These are phyloP conservation scores for Neoboletus subvelutipes DNA, from an alignment of 768 basidiomycete species.

Conservation along the genomic window DNA sequence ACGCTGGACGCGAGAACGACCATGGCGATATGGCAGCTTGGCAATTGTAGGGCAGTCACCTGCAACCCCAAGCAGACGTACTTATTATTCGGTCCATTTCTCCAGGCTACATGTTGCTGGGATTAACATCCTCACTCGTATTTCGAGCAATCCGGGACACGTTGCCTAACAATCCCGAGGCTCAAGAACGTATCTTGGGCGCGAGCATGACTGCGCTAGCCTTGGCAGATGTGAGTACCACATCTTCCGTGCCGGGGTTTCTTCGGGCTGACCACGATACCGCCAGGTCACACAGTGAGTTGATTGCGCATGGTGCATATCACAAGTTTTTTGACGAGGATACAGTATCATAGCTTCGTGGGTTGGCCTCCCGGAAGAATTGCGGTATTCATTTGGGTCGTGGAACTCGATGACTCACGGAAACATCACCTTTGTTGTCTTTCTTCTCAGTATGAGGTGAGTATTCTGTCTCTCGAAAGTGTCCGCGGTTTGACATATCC, in stretches of 20 bases:
- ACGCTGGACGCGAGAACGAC: slow-evolving; percentile 48
- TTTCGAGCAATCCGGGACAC: slow-evolving; percentile 67
- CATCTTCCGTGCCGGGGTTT: neutral
- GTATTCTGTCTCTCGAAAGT: neutral
- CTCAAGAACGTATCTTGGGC: slow-evolving; percentile 69
- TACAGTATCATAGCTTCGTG: slow-evolving; percentile 58
- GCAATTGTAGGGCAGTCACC: slow-evolving; percentile 49
- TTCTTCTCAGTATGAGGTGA: slow-evolving; percentile 59
- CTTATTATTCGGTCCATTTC: neutral
- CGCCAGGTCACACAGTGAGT: slow-evolving; percentile 62
- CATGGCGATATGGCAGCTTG: slow-evolving; percentile 68
- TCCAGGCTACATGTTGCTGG: slow-evolving; percentile 60
- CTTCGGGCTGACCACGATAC: slow-evolving; percentile 1
- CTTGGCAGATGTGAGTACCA: slow-evolving; percentile 61
- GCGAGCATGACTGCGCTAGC: slow-evolving; percentile 61
- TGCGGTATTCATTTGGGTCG: slow-evolving; percentile 45
- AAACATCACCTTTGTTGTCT: slow-evolving; percentile 63
- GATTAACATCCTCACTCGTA: slow-evolving; percentile 62
- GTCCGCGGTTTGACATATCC: slow-evolving; percentile 3
- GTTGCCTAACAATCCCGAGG: slow-evolving; percentile 51
- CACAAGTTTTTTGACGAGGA: slow-evolving; percentile 3
- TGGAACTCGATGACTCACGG: slow-evolving; percentile 81
- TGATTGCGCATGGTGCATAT: neutral
- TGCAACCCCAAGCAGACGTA: neutral
- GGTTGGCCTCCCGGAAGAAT: slow-evolving; percentile 53